Conservation (phyloP, 805 yeast genomes). For the Wickerhamomyces bisporus region DNA sequence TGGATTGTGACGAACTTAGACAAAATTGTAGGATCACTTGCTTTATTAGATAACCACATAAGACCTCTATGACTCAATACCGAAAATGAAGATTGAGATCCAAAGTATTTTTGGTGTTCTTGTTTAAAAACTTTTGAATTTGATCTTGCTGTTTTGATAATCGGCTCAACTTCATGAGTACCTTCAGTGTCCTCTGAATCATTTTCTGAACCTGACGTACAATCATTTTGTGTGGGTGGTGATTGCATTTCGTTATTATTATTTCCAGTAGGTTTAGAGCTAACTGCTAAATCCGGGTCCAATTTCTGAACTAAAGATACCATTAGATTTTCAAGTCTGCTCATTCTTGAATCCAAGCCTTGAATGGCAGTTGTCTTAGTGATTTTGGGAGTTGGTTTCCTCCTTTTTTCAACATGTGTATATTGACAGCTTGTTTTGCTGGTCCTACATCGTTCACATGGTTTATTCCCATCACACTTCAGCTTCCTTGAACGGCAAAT, state of each 20-base stretch:
- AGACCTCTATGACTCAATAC: conserved; percentile 38
- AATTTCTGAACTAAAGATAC: conserved; percentile 22
- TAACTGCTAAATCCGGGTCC: conserved; percentile 5
- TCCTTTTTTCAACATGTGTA: conserved; percentile 9
- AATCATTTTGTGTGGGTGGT: conserved; percentile 2
- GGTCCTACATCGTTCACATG: conserved; percentile 79
- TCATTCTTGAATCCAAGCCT: conserved; percentile 26
- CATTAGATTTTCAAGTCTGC: conserved; percentile 30
- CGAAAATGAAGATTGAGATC: conserved; percentile 27
- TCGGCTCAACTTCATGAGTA: neutral
- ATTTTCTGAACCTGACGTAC: conserved; percentile 1
- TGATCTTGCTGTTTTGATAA: neutral
- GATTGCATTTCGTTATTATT: neutral
- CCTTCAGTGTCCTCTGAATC: conserved; percentile 1
- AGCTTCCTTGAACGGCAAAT: conserved; percentile 63
- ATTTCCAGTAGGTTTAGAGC: no score
- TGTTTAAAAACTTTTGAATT: conserved; percentile 1
- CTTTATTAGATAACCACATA: conserved; percentile 29
- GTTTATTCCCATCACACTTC: conserved; percentile 75
- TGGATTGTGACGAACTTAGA: conserved; percentile 23
- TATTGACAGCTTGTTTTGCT: conserved; percentile 41
- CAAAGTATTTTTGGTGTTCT: conserved; percentile 15
- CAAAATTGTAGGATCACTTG: conserved; percentile 14
- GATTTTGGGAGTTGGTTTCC: conserved; percentile 1
- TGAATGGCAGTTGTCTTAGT: conserved; percentile 1